Base-by-base conservation (phyloP, 2,329 filamentous ascomycete genomes). In the Pyrenophora tritici-repentis region DNA sequence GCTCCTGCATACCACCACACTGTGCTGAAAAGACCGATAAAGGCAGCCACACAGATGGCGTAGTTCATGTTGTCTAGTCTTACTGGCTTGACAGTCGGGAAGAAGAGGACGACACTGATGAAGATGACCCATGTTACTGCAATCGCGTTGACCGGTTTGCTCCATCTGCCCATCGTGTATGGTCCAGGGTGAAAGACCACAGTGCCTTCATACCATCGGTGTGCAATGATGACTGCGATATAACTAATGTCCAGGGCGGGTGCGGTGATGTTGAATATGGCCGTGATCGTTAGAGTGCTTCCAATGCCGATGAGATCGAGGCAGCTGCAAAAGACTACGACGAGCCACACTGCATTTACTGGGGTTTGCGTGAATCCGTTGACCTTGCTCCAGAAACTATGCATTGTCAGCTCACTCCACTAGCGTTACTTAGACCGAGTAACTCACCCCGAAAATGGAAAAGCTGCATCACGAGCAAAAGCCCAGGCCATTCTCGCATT, bases 401-500 rank as follows among this genome's bases (percentile, higher is more conserved):
- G 38, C 45, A 43, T 42, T 43, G 59, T 69, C 47, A 69, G 68
- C 52, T 24, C 55, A 47, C 45, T 38, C 37, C 29, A 12, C 41
- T 39, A 43, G 42, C 42, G 17, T 6, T 29, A 37, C 20, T 16
- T 22, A 20, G 20, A 20, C 5, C 10, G n/a, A 17, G 29, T 22
- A 36, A 64, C 68, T 53, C 73, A 83, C 80, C 67, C 70, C 2
- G 83, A 85, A 55, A 85, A 84, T 1, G 83, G 83, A n/a, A 86
- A 76, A 0, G 81, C 83, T 16, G 81, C 77, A 56, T 86, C 83
- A 31, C 83, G 76, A 14, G 83, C 76, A 68, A 86, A 85, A 2
- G 83, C 83, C 66, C 82, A 86, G 1, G 81, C 81, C 81, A 86
- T 85, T 54, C 82, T 75, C 17, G 82, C 84, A 67, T 86, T 83